phyloP scores from a whole-genome alignment of 768 basidiomycete genomes.

The Termitomyces sp. region DNA sequence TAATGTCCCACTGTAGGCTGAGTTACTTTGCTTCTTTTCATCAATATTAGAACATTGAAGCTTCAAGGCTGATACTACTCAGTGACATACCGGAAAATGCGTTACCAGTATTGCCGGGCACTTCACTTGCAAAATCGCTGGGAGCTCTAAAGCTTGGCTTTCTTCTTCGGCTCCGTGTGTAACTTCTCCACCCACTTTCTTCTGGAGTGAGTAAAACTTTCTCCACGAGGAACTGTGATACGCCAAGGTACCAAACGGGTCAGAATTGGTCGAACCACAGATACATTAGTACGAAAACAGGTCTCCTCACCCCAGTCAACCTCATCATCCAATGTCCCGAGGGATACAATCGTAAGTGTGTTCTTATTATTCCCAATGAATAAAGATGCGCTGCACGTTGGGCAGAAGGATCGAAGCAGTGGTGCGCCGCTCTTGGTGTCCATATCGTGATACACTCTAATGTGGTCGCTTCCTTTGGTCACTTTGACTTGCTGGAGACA shows the following conservation, averaged over 20 bases:
- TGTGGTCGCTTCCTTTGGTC: conserved; percentile 20
- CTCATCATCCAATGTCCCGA: conserved; percentile 29
- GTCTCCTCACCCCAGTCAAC: conserved; percentile 28
- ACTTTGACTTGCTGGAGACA: conserved; percentile 19
- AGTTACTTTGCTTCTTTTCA: background rate
- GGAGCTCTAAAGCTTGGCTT: conserved; percentile 9
- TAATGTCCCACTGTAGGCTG: background rate
- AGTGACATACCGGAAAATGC: background rate
- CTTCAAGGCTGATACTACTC: background rate
- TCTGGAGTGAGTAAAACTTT: conserved; percentile 24
- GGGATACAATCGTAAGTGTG: conserved; percentile 21
- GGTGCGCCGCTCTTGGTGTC: conserved; percentile 22
- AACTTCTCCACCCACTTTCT: conserved; percentile 24
- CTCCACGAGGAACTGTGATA: conserved; percentile 24
- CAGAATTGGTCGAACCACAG: background rate
- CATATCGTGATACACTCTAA: conserved; percentile 22
- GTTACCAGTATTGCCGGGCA: background rate
- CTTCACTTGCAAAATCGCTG: background rate
- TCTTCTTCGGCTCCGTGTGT: conserved; percentile 16
- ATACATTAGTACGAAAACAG: background rate
- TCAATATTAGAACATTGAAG: too few relatives aligned
- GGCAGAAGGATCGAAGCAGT: conserved; percentile 25
- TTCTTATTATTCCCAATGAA: conserved; percentile 20
- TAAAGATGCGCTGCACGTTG: conserved; percentile 23
- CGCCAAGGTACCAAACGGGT: background rate